Evolutionary conservation across 257 asterid genomes (phyloP), one percentile per base, ranked within the genome.

Genomic region (Jacaranda mimosifolia): DNA sequence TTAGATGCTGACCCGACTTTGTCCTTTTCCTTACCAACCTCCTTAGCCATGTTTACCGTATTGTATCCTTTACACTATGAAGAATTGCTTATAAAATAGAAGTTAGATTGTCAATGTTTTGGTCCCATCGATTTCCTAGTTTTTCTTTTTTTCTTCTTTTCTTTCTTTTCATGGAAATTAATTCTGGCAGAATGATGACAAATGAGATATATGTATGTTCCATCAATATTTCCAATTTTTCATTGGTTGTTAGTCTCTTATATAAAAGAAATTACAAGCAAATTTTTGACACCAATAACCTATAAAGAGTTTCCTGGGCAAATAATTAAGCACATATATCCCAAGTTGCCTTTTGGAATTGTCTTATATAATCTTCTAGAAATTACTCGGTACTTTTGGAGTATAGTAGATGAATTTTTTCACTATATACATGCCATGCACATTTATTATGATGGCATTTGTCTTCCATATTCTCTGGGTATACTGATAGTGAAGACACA

Each of bases 131-230:
- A n/a, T n/a, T n/a, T n/a, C n/a, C n/a, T n/a, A n/a, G n/a, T n/a
- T n/a, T n/a, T n/a, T n/a, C n/a, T n/a, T n/a, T n/a, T n/a, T n/a
- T n/a, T n/a, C n/a, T n/a, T n/a, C n/a, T n/a, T n/a, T n/a, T n/a
- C n/a, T n/a, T n/a, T n/a, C n/a, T n/a, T n/a, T n/a, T n/a, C n/a
- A n/a, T n/a, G n/a, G n/a, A n/a, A n/a, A n/a, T n/a, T n/a, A n/a
- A n/a, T n/a, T n/a, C n/a, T n/a, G n/a, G n/a, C n/a, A n/a, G n/a
- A n/a, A n/a, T n/a, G n/a, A n/a, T n/a, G n/a, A n/a, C n/a, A n/a
- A n/a, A n/a, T n/a, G n/a, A n/a, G n/a, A n/a, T n/a, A 85, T 86
- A 91, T 83, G 98, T 92, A 89, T 59, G 92, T 73, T 73, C 60
- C 71, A 7, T 65, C 12, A 11, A 80, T 63, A 26, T 70, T 74